Conservation (phyloP, 169 alveolate species). For the Besnoitia besnoiti region DNA sequence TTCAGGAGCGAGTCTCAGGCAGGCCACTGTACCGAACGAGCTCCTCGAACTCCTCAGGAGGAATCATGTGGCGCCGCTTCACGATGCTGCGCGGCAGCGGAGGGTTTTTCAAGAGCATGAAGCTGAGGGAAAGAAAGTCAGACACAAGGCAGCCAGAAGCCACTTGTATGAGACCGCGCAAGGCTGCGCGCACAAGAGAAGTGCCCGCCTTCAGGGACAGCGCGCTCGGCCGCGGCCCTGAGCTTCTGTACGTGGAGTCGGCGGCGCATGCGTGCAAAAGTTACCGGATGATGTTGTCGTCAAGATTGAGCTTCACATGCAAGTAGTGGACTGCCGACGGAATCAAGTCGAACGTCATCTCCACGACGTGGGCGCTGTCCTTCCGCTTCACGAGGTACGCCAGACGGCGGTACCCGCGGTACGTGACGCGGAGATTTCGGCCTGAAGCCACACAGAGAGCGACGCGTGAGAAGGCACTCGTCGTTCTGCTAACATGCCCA, state of each 20-base stretch:
- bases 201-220: too few species aligned
- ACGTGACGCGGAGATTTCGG: not conserved
- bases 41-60: constrained; percentile 42
- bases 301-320: constrained; percentile 14
- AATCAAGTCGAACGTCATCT: not conserved
- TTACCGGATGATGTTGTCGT: constrained; percentile 3
- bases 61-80: constrained; percentile 19
- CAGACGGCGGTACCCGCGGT: constrained; percentile 34
- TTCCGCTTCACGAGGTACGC: constrained; percentile 28
- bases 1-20: not conserved
- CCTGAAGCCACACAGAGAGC: not conserved
- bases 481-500: too few species aligned
- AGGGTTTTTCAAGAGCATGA: constrained; percentile 15
- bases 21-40: constrained; percentile 8
- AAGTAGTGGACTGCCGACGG: constrained; percentile 34
- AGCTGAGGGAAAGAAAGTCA: not conserved
- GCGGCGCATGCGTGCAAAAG: too few species aligned
- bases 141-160: not conserved
- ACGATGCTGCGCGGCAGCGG: constrained; percentile 33
- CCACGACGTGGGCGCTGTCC: constrained; percentile 41
- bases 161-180: too few species aligned
- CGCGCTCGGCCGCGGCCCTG: too few species aligned
- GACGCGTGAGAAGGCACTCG: too few species aligned
- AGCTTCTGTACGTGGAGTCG: too few species aligned
- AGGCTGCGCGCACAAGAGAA: too few species aligned